Percentiles rank a stretch among this genome's conserved stretches.
Conservation (phyloP, 129 eudicot genomes). For the Apium graveolens region DNA sequence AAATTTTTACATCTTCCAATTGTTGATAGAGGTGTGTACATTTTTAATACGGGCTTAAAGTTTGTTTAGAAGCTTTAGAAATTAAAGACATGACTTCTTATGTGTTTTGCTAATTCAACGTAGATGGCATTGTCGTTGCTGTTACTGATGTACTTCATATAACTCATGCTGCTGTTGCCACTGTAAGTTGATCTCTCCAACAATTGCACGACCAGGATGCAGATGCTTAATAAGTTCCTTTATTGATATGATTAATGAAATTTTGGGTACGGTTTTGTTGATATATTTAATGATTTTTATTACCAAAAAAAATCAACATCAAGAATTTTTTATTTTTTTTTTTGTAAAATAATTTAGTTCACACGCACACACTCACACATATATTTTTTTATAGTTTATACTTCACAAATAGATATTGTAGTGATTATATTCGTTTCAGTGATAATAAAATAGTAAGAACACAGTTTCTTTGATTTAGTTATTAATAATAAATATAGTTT, state of each 20-base stretch:
- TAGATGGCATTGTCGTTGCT: constrained; percentile 84
- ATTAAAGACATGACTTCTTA: neutral
- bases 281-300: neutral
- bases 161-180: constrained; percentile 91
- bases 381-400: neutral
- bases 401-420: neutral
- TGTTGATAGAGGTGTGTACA: constrained; percentile 63
- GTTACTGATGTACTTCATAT: constrained; percentile 88
- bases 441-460: neutral
- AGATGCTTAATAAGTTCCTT: constrained; percentile 2
- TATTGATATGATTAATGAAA: neutral
- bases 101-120: constrained; percentile 13
- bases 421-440: neutral
- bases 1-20: constrained; percentile 92
- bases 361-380: neutral
- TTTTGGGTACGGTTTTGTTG: neutral
- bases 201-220: neutral
- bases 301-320: neutral
- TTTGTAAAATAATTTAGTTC: too few species aligned
- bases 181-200: constrained; percentile 47
- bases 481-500: too few species aligned
- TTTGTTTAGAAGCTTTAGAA: neutral
- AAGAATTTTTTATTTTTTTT: too few species aligned
- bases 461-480: neutral
- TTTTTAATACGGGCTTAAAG: neutral